These are phyloP conservation scores for Lentinula guzmanii DNA, from an alignment of 768 basidiomycete genomes.

Conservation along the genomic window DNA sequence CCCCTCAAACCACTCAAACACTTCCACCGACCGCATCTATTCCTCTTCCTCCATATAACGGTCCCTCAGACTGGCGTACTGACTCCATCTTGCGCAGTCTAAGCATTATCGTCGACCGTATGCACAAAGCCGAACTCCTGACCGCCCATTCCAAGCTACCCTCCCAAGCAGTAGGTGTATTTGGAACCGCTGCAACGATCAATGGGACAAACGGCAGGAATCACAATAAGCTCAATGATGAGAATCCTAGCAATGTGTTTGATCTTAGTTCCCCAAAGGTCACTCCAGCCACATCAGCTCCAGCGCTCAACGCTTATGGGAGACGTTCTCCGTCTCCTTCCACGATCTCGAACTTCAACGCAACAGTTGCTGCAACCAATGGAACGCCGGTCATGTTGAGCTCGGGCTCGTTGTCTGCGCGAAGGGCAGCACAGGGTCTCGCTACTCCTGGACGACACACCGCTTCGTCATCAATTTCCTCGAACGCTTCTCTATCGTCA, in stretches of 20 bases:
- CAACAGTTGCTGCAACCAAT: not conserved
- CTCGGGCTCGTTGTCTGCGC: not conserved
- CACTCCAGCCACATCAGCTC: not conserved
- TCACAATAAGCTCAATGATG: not conserved
- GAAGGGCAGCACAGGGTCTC: not conserved
- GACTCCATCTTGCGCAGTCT: slow-evolving; percentile 46
- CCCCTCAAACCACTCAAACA: not conserved
- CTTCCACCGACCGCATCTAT: not conserved
- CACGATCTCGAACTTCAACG: not conserved
- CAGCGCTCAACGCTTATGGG: not conserved
- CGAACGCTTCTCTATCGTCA: not conserved
- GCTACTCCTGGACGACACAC: not conserved
- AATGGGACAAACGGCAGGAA: not conserved
- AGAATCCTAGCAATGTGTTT: not conserved
- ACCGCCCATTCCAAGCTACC: not conserved
- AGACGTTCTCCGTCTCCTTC: not conserved
- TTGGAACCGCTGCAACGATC: not conserved
- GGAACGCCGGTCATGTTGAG: not conserved
- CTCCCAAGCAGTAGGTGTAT: not conserved
- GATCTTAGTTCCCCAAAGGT: not conserved
- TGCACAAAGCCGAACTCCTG: slow-evolving; percentile 40
- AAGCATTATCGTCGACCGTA: slow-evolving; percentile 36
- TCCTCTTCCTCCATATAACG: slow-evolving; percentile 41
- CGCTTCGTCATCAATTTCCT: not conserved
- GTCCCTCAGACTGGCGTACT: slow-evolving; percentile 47